Percentiles rank a stretch among this genome's conserved stretches.
These are phyloP conservation scores for Piloderma croceum DNA, from an alignment of 768 basidiomycete genomes.

Conservation along the genomic window DNA sequence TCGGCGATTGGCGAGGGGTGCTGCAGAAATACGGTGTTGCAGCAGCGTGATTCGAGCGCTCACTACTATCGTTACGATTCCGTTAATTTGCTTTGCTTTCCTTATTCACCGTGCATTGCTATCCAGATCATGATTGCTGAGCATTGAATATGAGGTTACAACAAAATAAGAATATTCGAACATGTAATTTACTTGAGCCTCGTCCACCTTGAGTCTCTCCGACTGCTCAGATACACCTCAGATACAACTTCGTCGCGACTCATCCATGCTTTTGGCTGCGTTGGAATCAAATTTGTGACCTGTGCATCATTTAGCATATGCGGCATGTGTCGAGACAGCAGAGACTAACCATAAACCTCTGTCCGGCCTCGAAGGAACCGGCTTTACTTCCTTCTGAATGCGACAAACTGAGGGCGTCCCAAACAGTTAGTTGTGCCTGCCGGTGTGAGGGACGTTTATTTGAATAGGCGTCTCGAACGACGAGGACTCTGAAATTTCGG, in stretches of 20 bases:
- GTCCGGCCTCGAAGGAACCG: conserved; percentile 53
- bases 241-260: conserved; percentile 45
- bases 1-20: conserved; percentile 57
- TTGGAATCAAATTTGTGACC: conserved; percentile 69
- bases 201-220: conserved; percentile 61
- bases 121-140: no score
- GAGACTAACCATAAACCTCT: conserved; percentile 60
- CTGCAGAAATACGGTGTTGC: conserved; percentile 70
- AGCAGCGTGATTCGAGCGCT: conserved; percentile 16
- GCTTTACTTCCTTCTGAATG: conserved; percentile 45
- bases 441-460: conserved; percentile 46
- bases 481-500: conserved; percentile 68
- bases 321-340: not conserved
- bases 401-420: conserved; percentile 61
- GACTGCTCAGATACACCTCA: conserved; percentile 66
- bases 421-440: conserved; percentile 73
- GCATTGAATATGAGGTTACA: no score
- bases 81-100: no score
- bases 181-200: conserved; percentile 19
- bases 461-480: conserved; percentile 59
- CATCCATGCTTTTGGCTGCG: conserved; percentile 69
- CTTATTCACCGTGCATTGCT: no score
- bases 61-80: no score
- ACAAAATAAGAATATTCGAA: not conserved
- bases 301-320: conserved; percentile 10